Evolutionary conservation across 257 asterid genomes (phyloP).

Genomic region (Solanum gracilifrons): DNA sequence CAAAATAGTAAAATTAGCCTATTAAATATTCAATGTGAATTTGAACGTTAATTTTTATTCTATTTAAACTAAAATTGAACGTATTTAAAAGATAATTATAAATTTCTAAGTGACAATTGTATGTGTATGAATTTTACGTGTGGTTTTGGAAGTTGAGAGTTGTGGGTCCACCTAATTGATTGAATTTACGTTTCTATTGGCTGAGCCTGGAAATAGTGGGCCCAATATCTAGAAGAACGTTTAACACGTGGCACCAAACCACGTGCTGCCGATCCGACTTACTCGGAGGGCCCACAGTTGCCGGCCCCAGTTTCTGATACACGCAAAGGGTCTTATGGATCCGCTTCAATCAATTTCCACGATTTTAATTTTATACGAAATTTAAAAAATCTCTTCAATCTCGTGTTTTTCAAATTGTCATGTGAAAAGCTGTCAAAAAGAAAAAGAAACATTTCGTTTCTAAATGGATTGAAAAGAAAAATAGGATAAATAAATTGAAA

Average conservation of each 20-base stretch:
- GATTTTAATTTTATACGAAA: not conserved
- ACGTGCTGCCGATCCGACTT: not conserved
- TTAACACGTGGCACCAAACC: not conserved
- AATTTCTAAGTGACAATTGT: not conserved
- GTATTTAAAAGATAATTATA: not conserved
- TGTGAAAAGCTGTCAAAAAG: too few species aligned
- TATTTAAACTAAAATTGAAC: not conserved
- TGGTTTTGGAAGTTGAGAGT: not conserved
- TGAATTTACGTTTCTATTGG: not conserved
- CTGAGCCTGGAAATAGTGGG: not conserved
- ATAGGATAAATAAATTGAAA: too few species aligned
- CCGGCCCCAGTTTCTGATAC: not conserved
- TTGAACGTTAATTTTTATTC: not conserved
- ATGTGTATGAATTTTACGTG: not conserved
- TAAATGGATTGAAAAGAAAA: not conserved
- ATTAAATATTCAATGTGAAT: not conserved
- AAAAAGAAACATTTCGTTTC: rapidly evolving
- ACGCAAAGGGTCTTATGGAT: not conserved
- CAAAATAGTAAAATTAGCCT: not conserved
- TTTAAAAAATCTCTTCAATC: rapidly evolving
- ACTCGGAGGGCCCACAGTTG: not conserved
- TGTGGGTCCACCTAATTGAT: not conserved
- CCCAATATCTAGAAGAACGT: not conserved
- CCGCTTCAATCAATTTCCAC: rapidly evolving
- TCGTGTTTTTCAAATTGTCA: rapidly evolving